Base-by-base conservation (phyloP, 129 eudicot species). In the Mikania micrantha region DNA sequence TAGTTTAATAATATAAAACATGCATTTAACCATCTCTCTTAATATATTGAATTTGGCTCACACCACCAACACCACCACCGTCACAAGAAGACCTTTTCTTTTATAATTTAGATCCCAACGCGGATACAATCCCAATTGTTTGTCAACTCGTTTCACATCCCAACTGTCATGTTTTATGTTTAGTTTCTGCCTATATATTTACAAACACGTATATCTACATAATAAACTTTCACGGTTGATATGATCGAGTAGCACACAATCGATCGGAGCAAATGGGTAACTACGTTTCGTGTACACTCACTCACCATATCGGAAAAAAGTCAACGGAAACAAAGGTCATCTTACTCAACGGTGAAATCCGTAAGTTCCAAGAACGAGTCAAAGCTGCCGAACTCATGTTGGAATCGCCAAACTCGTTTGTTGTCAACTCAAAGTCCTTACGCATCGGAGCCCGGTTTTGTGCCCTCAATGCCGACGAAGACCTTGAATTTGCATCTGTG, bases 381-480 rank as follows among this genome's bases (percentile, higher is more conserved):
- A 84, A 82, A 20, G 97, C 95, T 0, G 97, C 97, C 0, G 97
- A 90, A 54, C 74, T 84, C 57, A 90, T 90, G 89, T 28, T 90
- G 9, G 97, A 90, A 20, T 41, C 79, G 0, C 97, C 97, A 1
- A 81, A 79, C 27, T 78, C 35, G 27, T 90, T 90, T 59, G 71
- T 90, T 21, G 91, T 83, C 4, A 72, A 83, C 78, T 78, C 89
- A 4, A 76, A 58, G 9, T 78, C 95, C 16, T 82, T 90, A 20
- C 84, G 83, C 0, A 77, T 84, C 16, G 97, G 95, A 0, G 31
- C 80, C 5, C 64, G 95, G 39, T 87, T 90, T 58, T 72, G 81
- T 10, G 85, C 97, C 11, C 82, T 90, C 10, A 81, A 72, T 36
- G 97, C 97, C 0, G 97, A 90, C 9, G 87, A 90, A 62, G 97